phyloP scores from a whole-genome alignment of 495 filamentous ascomycete genomes.

The Penicillium nucicola region DNA sequence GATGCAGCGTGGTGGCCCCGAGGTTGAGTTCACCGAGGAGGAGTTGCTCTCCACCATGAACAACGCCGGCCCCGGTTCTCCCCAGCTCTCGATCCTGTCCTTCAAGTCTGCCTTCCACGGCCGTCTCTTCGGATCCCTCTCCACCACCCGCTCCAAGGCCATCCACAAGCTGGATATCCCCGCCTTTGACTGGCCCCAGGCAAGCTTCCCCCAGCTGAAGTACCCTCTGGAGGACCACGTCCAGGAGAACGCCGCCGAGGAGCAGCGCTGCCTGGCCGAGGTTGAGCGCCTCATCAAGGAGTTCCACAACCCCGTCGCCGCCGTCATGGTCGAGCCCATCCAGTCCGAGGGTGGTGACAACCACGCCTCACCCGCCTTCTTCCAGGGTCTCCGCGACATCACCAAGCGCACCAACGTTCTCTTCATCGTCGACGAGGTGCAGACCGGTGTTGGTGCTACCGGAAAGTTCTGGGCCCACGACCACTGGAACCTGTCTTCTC shows the following conservation, averaged over 20 bases:
- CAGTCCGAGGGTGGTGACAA: slow-evolving; percentile 99
- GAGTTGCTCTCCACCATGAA: slow-evolving; percentile 78
- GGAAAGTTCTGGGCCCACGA: slow-evolving; percentile 99
- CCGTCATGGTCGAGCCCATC: slow-evolving; percentile 91
- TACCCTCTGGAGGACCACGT: slow-evolving; percentile 86
- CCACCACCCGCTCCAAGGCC: slow-evolving; percentile 91
- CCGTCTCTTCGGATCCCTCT: slow-evolving; percentile 87
- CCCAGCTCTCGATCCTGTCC: slow-evolving; percentile 83
- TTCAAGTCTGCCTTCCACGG: slow-evolving; percentile 96
- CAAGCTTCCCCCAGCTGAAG: slow-evolving; percentile 82
- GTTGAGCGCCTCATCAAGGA: slow-evolving; percentile 82
- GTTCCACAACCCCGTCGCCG: slow-evolving; percentile 82
- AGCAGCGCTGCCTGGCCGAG: slow-evolving; percentile 82
- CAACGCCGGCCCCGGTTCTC: slow-evolving; percentile 80
- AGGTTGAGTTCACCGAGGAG: slow-evolving; percentile 79
- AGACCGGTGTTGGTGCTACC: slow-evolving; percentile 90
- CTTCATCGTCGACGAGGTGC: slow-evolving; percentile 97
- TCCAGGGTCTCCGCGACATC: slow-evolving; percentile 79
- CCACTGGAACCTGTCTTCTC: slow-evolving; percentile 81
- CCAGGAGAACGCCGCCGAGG: slow-evolving; percentile 78
- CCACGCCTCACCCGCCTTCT: slow-evolving; percentile 92
- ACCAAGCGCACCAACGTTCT: slow-evolving; percentile 84
- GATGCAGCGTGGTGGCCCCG: slow-evolving; percentile 76
- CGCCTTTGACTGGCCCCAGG: slow-evolving; percentile 97
- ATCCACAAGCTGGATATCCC: slow-evolving; percentile 99